A percentile compares a stretch with the other conserved stretches of the same genome.
These are phyloP conservation scores for Umbelopsis ramanniana DNA, from an alignment of 192 early-diverging fungal species.

Conservation along the genomic window DNA sequence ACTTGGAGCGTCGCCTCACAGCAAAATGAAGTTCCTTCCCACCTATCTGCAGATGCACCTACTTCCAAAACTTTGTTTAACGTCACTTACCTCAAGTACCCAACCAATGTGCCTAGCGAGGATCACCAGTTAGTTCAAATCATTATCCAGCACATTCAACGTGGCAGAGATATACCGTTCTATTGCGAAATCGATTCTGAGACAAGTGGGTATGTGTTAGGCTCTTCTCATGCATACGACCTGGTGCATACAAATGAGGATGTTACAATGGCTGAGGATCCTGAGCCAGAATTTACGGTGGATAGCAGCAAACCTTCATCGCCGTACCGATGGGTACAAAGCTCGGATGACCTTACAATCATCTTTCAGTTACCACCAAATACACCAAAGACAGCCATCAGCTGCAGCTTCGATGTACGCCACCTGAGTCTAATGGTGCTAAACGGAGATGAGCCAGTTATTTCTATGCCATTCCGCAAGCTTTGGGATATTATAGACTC, in stretches of 20 bases:
- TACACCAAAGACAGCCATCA: slow-evolving; percentile 57
- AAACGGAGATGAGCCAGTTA: slow-evolving; percentile 14
- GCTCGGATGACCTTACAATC: slow-evolving; percentile 65
- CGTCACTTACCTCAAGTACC: slow-evolving; percentile 17
- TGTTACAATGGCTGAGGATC: slow-evolving; percentile 23
- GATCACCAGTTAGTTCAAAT: not conserved
- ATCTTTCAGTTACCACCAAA: slow-evolving; percentile 58
- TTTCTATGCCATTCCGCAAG: slow-evolving; percentile 35
- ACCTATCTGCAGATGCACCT: not conserved
- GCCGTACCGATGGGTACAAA: slow-evolving; percentile 75
- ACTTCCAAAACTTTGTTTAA: slow-evolving; percentile 30
- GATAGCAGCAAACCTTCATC: not conserved
- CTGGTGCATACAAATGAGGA: slow-evolving; percentile 17
- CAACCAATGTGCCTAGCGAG: not conserved
- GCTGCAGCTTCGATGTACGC: slow-evolving; percentile 56
- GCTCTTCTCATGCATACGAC: slow-evolving; percentile 42
- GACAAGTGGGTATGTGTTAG: slow-evolving; percentile 48
- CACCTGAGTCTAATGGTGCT: slow-evolving; percentile 51
- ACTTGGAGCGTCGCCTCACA: slow-evolving; percentile 16
- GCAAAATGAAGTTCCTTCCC: slow-evolving; percentile 1
- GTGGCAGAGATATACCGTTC: slow-evolving; percentile 55
- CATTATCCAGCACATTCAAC: slow-evolving; percentile 42
- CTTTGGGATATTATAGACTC: slow-evolving; percentile 55
- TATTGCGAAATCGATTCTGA: slow-evolving; percentile 50
- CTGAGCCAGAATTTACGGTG: slow-evolving; percentile 29